Evolutionary conservation across 148 eudicot species (phyloP).

Genomic region (Rhododendron vialii): DNA sequence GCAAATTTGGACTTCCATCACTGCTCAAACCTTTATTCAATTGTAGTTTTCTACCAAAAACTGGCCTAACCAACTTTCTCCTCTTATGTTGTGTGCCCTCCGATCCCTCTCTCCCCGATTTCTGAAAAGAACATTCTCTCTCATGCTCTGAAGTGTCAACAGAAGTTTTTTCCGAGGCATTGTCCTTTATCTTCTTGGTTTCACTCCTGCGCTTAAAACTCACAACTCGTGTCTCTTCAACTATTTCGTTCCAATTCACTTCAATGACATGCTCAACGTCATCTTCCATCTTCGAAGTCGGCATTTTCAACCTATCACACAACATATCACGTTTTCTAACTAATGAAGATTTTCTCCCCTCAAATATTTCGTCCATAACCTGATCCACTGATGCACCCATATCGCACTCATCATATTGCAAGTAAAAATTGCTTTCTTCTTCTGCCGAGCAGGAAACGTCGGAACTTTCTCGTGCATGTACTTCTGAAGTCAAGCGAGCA

Average conservation of each 20-base stretch:
- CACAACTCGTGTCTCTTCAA: conserved; percentile 29
- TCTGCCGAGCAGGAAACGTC: not conserved
- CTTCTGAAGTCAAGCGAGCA: conserved; percentile 28
- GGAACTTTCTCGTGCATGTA: not conserved
- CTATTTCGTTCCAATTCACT: conserved; percentile 2
- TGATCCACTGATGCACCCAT: conserved; percentile 35
- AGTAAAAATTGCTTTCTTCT: not conserved
- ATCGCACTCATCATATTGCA: not conserved
- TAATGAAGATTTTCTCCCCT: conserved; percentile 2
- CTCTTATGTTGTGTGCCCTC: conserved; percentile 17
- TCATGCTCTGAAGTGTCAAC: not conserved
- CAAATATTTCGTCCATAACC: conserved; percentile 25
- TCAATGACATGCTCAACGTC: conserved; percentile 5
- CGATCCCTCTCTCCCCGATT: conserved; percentile 8
- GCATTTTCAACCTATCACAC: conserved; percentile 2
- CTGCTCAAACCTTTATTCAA: not conserved
- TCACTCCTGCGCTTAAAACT: conserved; percentile 44
- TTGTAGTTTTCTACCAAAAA: conserved; percentile 11
- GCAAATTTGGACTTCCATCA: not conserved
- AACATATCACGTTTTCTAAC: not conserved
- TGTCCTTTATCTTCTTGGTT: conserved; percentile 9
- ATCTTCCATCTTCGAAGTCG: not conserved
- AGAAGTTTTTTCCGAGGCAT: not conserved
- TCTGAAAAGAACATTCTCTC: conserved; percentile 7
- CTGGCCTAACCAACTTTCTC: conserved; percentile 36